phyloP scores from a whole-genome alignment of 352 stramenopile genomes.

The Pythium dissotocum region DNA sequence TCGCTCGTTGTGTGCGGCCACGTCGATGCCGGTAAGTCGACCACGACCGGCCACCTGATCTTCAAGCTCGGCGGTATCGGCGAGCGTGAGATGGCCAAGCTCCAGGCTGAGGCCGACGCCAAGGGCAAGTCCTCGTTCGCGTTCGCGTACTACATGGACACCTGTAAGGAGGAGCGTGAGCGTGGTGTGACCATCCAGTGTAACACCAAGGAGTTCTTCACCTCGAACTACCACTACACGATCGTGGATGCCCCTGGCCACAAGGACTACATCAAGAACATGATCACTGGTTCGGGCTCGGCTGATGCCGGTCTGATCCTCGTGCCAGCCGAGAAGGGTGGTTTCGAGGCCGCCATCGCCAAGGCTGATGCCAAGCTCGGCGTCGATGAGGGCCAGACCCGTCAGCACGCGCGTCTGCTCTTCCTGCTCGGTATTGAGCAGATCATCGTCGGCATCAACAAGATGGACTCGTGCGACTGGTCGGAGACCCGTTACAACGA shows the following conservation, averaged over 20 bases:
- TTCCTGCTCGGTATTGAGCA: slow-evolving; percentile 71
- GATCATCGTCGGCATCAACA: slow-evolving; percentile 84
- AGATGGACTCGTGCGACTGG: slow-evolving; percentile 81
- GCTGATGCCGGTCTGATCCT: slow-evolving; percentile 98
- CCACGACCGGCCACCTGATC: slow-evolving; percentile 98
- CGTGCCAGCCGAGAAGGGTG: slow-evolving; percentile 70
- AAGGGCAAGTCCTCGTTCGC: slow-evolving; percentile 99
- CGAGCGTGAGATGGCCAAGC: slow-evolving; percentile 99
- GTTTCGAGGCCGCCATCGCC: slow-evolving; percentile 95
- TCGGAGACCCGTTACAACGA: slow-evolving; percentile 73
- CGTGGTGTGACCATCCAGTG: slow-evolving; percentile 98
- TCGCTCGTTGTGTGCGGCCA: slow-evolving; percentile 96
- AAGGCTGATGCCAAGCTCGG: slow-evolving; percentile 53
- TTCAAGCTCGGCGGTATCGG: slow-evolving; percentile 99
- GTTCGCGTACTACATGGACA: slow-evolving; percentile 99
- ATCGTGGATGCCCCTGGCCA: slow-evolving; percentile 98
- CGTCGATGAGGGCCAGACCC: slow-evolving; percentile 91
- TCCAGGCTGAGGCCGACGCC: slow-evolving; percentile 94
- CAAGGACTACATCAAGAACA: slow-evolving; percentile 99
- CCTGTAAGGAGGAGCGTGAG: slow-evolving; percentile 97
- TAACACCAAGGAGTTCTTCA: slow-evolving; percentile 94
- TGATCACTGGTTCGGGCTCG: slow-evolving; percentile 98
- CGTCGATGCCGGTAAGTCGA: slow-evolving; percentile 98
- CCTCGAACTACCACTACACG: slow-evolving; percentile 96
- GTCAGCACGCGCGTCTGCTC: slow-evolving; percentile 90